phyloP scores from a whole-genome alignment of 2,329 filamentous ascomycete genomes.

The Sporothrix curviconia region DNA sequence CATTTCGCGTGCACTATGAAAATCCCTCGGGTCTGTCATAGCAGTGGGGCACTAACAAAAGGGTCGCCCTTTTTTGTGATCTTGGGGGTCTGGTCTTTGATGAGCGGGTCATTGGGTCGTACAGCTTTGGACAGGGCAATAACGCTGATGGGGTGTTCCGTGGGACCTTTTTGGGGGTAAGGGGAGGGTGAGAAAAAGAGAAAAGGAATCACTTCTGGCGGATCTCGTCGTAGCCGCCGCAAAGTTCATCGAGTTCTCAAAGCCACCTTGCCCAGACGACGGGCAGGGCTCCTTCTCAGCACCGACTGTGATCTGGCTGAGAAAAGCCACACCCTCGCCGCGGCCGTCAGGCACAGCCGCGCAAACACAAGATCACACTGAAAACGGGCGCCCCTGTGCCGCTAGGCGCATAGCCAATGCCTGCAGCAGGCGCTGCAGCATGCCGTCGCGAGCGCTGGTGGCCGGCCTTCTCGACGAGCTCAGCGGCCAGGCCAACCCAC shows the following conservation, averaged over 20 bases:
- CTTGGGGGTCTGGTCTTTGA: conserved; percentile 69
- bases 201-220: conserved; percentile 66
- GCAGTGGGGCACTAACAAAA: conserved; percentile 81
- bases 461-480: conserved; percentile 91
- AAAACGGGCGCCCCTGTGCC: conserved; percentile 76
- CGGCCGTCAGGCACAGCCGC: conserved; percentile 74
- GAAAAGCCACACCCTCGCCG: conserved; percentile 88
- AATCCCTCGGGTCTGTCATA: no score
- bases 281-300: conserved; percentile 72
- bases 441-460: conserved; percentile 83
- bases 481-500: conserved; percentile 87
- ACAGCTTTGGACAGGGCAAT: conserved; percentile 89
- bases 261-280: conserved; percentile 96
- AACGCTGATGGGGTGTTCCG: no score
- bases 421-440: conserved; percentile 71
- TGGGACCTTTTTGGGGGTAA: no score
- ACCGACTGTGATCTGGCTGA: conserved; percentile 77
- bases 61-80: conserved; percentile 92
- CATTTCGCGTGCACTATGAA: no score
- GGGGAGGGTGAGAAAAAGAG: no score
- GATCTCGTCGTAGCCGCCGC: conserved; percentile 97
- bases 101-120: conserved; percentile 70
- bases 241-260: conserved; percentile 92
- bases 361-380: conserved; percentile 97
- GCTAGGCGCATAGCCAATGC: conserved; percentile 82